Conservation (phyloP, 257 asterid genomes). For the Paulownia fortunei region DNA sequence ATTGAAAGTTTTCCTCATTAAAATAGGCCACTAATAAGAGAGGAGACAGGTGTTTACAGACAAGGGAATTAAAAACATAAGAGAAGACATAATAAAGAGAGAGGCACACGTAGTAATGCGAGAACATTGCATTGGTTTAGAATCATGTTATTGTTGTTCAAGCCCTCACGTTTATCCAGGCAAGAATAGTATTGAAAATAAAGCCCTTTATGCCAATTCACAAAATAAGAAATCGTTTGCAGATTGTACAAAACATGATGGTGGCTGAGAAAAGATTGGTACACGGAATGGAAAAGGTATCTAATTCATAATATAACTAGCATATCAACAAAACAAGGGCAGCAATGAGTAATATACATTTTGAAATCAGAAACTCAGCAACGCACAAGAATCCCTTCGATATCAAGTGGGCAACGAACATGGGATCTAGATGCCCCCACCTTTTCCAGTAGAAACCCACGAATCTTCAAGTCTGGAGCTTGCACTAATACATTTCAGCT, state of each 20-base stretch:
- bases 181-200: background rate
- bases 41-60: background rate
- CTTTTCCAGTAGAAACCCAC: background rate
- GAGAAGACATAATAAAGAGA: background rate
- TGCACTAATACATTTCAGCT: too few relatives aligned
- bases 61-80: background rate
- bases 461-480: too few relatives aligned
- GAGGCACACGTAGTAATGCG: background rate
- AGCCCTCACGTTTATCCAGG: background rate
- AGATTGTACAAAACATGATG: conserved; percentile 17
- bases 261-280: conserved; percentile 20
- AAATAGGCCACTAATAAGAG: conserved; percentile 16
- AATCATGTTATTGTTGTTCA: conserved; percentile 1
- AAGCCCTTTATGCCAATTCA: conserved; percentile 14
- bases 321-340: background rate
- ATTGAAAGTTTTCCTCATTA: background rate
- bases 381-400: background rate
- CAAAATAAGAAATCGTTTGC: conserved; percentile 14
- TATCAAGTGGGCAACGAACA: background rate
- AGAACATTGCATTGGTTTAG: background rate
- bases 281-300: conserved; percentile 28
- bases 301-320: conserved; percentile 14
- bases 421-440: too few relatives aligned
- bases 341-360: conserved; percentile 34
- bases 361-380: background rate